Evolutionary conservation across 352 stramenopile genomes (phyloP), one percentile per base, ranked within the genome.

Genomic region (Globisporangium irregulare): DNA sequence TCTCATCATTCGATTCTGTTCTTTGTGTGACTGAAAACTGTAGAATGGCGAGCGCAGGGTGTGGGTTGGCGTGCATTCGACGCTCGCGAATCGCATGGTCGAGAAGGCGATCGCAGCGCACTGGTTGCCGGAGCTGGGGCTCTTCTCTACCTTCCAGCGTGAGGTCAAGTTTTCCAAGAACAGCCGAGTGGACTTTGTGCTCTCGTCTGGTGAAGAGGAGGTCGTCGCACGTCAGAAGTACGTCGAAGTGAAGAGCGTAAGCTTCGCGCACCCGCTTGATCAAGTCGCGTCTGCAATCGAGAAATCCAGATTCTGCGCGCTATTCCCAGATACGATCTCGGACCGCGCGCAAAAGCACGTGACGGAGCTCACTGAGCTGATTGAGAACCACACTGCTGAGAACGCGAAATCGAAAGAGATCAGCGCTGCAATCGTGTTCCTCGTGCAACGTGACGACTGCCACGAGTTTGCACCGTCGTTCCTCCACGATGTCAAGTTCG

Each of bases 191-290:
- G 87, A 95, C 66, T 95, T 95, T 68, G 82, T 95, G 58, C 61
- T 95, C n/a, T 81, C 77, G 14, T 76, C 67, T 14, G 64, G 71
- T 12, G 56, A 62, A 2, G 78, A 78, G 32, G 74, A 72, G 38
- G 77, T 62, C 15, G 53, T 82, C 29, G 27, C 62, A 20, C 79
- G 83, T 41, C 74, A 89, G 34, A 90, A 88, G 70, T 95, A 93
- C 66, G 79, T 93, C 25, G 87, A 95, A 73, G 87, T 95, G 34
- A 95, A 95, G 72, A 93, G 86, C 72, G 87, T 92, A 50, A 95
- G 85, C 56, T 74, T 95, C 9, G 78, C 80, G 34, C 24, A 76
- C 43, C 57, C 66, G 18, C 54, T 61, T 34, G 62, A 32, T 18
- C 36, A 48, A 8, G 73, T 59, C 6, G 53, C 20, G 7, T 51